Conservation (phyloP, 129 eudicot species). For the Glebionis coronaria region DNA sequence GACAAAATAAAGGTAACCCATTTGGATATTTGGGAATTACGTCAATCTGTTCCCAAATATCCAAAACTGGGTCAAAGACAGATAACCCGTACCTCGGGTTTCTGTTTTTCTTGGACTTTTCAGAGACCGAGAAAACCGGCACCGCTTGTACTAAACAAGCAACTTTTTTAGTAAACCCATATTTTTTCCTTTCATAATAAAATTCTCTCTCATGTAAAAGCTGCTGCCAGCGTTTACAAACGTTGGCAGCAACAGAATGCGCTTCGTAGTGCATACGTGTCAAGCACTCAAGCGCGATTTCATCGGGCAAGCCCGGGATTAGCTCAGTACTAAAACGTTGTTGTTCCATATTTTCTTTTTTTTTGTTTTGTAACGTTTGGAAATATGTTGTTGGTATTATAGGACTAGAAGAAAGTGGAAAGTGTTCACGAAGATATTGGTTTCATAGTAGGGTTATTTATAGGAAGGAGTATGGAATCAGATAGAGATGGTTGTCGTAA, state of each 20-base stretch:
- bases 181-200: conserved; percentile 52
- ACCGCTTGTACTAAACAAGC: conserved; percentile 68
- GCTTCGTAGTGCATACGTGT: conserved; percentile 66
- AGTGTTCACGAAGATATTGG: conserved; percentile 25
- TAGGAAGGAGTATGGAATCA: conserved; percentile 15
- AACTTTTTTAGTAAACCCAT: conserved; percentile 44
- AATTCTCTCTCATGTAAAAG: conserved; percentile 51
- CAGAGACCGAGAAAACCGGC: conserved; percentile 25
- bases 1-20: conserved; percentile 77
- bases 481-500: conserved; percentile 29
- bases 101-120: conserved; percentile 39
- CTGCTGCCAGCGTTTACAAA: conserved; percentile 60
- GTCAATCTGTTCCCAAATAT: conserved; percentile 55
- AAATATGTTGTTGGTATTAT: conserved; percentile 8
- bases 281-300: conserved; percentile 73
- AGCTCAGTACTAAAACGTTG: conserved; percentile 32
- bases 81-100: conserved; percentile 58
- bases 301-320: conserved; percentile 73
- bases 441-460: conserved; percentile 20
- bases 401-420: conserved; percentile 11
- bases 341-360: conserved; percentile 10
- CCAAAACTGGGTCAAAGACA: conserved; percentile 47
- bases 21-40: conserved; percentile 57
- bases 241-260: conserved; percentile 46
- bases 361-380: not conserved